Evolutionary conservation across 2,329 filamentous ascomycete species (phyloP).

Genomic region (Claviceps maximensis): DNA sequence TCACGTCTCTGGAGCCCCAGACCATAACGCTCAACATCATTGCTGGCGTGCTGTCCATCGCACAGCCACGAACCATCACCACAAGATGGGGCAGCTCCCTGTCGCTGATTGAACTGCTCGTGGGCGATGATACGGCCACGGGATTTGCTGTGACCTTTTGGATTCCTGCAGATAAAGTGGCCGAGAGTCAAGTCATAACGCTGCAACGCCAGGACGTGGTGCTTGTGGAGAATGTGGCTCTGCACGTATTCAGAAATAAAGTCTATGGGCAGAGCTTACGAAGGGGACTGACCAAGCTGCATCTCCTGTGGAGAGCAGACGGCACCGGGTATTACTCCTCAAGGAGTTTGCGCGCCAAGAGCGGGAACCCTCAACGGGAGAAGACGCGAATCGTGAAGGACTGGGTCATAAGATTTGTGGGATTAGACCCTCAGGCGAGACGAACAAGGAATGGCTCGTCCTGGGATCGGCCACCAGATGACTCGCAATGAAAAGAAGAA

Average conservation of each 20-base stretch:
- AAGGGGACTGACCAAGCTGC: slow-evolving; percentile 53
- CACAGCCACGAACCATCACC: slow-evolving; percentile 51
- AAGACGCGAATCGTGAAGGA: slow-evolving; percentile 57
- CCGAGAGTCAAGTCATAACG: slow-evolving; percentile 20
- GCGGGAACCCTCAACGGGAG: slow-evolving; percentile 33
- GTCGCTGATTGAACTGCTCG: slow-evolving; percentile 60
- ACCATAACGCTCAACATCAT: slow-evolving; percentile 74
- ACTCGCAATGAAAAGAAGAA: slow-evolving; percentile 19
- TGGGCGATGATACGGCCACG: slow-evolving; percentile 74
- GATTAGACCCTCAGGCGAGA: slow-evolving; percentile 16
- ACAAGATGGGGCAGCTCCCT: slow-evolving; percentile 50
- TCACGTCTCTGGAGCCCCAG: slow-evolving; percentile 58
- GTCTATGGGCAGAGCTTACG: slow-evolving; percentile 79
- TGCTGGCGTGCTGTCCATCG: slow-evolving; percentile 63
- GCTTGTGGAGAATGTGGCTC: slow-evolving; percentile 63
- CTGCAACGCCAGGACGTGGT: slow-evolving; percentile 65
- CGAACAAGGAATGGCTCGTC: slow-evolving; percentile 7
- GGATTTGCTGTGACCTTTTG: slow-evolving; percentile 79
- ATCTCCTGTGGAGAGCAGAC: slow-evolving; percentile 46
- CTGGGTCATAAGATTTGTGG: slow-evolving; percentile 64
- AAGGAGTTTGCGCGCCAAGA: slow-evolving; percentile 28
- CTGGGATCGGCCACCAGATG: slow-evolving; percentile 29
- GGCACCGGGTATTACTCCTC: slow-evolving; percentile 42
- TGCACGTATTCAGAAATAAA: slow-evolving; percentile 59
- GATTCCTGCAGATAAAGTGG: slow-evolving; percentile 37